A percentile compares a stretch with the other conserved stretches of the same genome.
Conservation (phyloP, 495 filamentous ascomycete species). For the Geopyxis carbonaria region DNA sequence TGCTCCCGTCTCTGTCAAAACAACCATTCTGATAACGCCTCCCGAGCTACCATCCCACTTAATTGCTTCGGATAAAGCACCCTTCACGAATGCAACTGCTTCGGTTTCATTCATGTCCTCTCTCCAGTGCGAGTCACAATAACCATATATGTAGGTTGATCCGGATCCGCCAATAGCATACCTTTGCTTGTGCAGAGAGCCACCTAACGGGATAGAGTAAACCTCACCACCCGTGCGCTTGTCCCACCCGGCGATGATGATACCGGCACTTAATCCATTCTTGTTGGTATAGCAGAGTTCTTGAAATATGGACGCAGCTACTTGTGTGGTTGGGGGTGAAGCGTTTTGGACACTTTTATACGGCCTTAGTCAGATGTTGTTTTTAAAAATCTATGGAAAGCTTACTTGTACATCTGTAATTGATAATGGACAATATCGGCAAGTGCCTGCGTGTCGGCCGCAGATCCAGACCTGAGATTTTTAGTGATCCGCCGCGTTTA, state of each 20-base stretch:
- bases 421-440: conserved; percentile 96
- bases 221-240: conserved; percentile 85
- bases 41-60: conserved; percentile 99
- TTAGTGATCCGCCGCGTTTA: not conserved
- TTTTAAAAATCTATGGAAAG: not conserved
- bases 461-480: conserved; percentile 55
- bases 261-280: conserved; percentile 79
- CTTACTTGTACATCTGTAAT: conserved; percentile 61
- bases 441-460: conserved; percentile 92
- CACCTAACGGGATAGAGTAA: conserved; percentile 90
- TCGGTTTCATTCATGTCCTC: conserved; percentile 88
- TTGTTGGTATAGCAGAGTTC: conserved; percentile 97
- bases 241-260: conserved; percentile 96
- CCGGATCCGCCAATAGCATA: conserved; percentile 94
- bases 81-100: conserved; percentile 86
- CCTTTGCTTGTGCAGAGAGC: conserved; percentile 89
- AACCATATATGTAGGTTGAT: conserved; percentile 98
- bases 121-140: conserved; percentile 91
- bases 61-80: conserved; percentile 77
- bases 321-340: conserved; percentile 79
- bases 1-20: conserved; percentile 48
- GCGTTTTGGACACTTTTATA: conserved; percentile 50
- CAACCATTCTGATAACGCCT: conserved; percentile 93
- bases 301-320: conserved; percentile 86
- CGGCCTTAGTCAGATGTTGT: conserved; percentile 7